Conservation (phyloP, 331 rosid species). For the Telfairia occidentalis region DNA sequence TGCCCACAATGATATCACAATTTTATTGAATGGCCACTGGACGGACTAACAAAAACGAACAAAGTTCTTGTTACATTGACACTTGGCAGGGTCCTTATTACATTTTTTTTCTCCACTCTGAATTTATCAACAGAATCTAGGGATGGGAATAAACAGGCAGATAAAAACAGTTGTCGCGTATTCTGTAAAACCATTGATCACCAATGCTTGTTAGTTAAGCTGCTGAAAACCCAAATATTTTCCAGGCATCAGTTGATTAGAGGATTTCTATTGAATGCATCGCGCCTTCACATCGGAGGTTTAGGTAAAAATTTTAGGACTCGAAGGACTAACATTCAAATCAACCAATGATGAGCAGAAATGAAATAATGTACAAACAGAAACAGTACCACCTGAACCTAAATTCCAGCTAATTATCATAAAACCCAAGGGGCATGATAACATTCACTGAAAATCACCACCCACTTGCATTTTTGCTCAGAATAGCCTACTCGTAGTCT, state of each 20-base stretch:
- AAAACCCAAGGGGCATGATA: background rate
- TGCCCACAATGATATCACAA: background rate
- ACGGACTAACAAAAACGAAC: constrained; percentile 1
- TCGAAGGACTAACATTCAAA: background rate
- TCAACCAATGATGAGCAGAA: background rate
- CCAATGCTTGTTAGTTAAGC: background rate
- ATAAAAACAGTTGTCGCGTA: background rate
- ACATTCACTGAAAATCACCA: background rate
- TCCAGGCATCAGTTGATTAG: background rate
- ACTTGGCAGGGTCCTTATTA: background rate
- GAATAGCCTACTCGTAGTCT: background rate
- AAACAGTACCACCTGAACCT: background rate
- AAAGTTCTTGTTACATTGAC: background rate
- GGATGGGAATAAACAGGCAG: background rate
- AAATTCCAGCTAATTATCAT: background rate
- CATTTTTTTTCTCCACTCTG: background rate
- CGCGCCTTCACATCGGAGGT: background rate
- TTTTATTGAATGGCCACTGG: background rate
- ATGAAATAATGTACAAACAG: background rate
- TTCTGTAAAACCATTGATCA: background rate
- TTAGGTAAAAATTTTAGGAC: background rate
- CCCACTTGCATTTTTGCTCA: background rate
- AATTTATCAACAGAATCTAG: background rate
- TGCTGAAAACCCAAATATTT: background rate
- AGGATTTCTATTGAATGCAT: background rate